phyloP scores from a whole-genome alignment of 148 eudicot species.

The Rhododendron griersonianum region DNA sequence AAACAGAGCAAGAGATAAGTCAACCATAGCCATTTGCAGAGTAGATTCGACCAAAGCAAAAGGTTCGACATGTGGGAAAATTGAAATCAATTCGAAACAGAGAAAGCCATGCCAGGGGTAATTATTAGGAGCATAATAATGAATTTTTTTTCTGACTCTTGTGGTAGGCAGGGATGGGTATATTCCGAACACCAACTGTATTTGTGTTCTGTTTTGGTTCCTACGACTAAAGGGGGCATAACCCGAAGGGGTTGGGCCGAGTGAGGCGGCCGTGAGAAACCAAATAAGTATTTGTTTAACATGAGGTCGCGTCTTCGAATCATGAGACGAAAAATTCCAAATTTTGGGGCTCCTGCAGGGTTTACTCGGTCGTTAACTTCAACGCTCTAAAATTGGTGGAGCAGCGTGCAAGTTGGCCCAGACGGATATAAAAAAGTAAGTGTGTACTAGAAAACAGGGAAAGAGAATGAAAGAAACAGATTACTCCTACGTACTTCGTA shows the following conservation, averaged over 20 bases:
- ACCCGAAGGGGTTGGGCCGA: not conserved
- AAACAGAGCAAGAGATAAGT: slow-evolving; percentile 4
- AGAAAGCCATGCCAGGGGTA: not conserved
- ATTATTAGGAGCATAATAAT: not conserved
- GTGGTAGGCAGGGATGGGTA: not conserved
- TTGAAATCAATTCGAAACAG: not conserved
- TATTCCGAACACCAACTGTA: not conserved
- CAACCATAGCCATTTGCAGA: not conserved
- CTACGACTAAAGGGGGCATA: not conserved
- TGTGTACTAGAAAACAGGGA: not conserved
- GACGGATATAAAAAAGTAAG: not conserved
- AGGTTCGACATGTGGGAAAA: not conserved
- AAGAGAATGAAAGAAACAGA: not conserved
- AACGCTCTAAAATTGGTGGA: too few relatives aligned
- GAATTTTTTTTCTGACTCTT: not conserved
- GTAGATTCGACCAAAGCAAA: not conserved
- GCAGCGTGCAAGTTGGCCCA: too few relatives aligned
- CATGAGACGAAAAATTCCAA: too few relatives aligned
- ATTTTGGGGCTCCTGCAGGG: not conserved
- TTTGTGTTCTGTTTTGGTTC: not conserved
- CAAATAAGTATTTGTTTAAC: not conserved
- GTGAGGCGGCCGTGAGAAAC: not conserved
- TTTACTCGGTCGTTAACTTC: not conserved
- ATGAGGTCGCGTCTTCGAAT: not conserved
- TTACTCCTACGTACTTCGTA: too few relatives aligned